phyloP scores from a whole-genome alignment of 306 rosid species.

The Dalbergia cochinchinensis region DNA sequence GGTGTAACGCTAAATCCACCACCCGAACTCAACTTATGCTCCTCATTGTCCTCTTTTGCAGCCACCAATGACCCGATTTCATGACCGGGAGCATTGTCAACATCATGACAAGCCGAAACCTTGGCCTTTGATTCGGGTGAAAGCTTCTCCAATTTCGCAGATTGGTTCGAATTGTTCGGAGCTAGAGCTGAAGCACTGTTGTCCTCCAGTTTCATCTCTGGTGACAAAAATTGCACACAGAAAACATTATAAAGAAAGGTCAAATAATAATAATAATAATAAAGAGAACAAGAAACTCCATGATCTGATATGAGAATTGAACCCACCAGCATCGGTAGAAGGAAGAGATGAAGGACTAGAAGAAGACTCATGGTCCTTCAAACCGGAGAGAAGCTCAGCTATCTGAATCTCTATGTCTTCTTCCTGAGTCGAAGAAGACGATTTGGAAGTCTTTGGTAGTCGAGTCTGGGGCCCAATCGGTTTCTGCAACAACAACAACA shows the following conservation, averaged over 20 bases:
- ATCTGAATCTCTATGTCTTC: slow-evolving; percentile 66
- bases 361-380: slow-evolving; percentile 38
- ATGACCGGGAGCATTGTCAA: neutral
- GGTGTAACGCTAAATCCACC: neutral
- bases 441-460: slow-evolving; percentile 37
- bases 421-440: slow-evolving; percentile 38
- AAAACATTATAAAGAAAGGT: neutral
- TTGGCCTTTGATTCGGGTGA: slow-evolving; percentile 18
- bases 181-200: slow-evolving; percentile 25
- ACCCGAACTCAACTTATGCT: slow-evolving; percentile 24
- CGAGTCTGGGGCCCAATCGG: no score
- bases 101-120: slow-evolving; percentile 8
- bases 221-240: slow-evolving; percentile 18
- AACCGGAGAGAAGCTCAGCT: slow-evolving; percentile 67
- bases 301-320: neutral
- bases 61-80: slow-evolving; percentile 31
- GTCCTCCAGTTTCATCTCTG: slow-evolving; percentile 38
- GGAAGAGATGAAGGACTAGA: neutral
- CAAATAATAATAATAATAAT: neutral
- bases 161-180: slow-evolving; percentile 39
- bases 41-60: slow-evolving; percentile 11
- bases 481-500: no score
- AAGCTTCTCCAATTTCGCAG: slow-evolving; percentile 40
- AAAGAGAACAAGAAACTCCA: neutral
- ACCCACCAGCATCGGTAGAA: slow-evolving; percentile 31